Conservation (phyloP, 2,329 filamentous ascomycete species). For the Aspergillus sp. region DNA sequence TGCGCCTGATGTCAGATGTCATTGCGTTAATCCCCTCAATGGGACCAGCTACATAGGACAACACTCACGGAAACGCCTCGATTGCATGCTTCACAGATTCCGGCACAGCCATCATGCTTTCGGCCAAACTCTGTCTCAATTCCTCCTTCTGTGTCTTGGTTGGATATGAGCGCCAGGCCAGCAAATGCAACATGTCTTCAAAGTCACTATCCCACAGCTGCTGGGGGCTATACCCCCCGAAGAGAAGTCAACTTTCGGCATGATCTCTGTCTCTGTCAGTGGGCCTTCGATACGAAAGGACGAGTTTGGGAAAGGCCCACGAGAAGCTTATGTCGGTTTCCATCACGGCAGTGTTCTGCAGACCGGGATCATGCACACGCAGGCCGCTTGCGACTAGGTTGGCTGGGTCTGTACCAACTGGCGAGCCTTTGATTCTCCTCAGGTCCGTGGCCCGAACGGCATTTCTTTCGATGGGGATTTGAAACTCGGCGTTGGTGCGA, state of each 20-base stretch:
- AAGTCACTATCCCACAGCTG: slow-evolving; percentile 31
- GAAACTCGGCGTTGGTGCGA: too few relatives aligned
- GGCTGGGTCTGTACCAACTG: too few relatives aligned
- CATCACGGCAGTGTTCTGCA: slow-evolving; percentile 33
- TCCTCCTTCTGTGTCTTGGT: slow-evolving; percentile 17
- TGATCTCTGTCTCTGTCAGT: slow-evolving; percentile 25
- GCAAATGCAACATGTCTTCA: slow-evolving; percentile 32
- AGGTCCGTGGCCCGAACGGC: too few relatives aligned
- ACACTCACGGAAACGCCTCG: slow-evolving; percentile 23
- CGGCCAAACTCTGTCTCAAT: slow-evolving; percentile 18
- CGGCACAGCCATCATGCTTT: slow-evolving; percentile 22
- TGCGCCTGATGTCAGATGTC: slow-evolving; percentile 10
- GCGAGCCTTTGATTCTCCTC: too few relatives aligned
- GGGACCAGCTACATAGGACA: neutral
- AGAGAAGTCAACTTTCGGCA: slow-evolving; percentile 25
- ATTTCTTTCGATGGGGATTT: too few relatives aligned
- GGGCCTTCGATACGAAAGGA: accelerated
- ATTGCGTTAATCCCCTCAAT: neutral
- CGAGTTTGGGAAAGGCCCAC: slow-evolving; percentile 14
- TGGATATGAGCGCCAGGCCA: slow-evolving; percentile 30
- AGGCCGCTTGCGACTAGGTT: slow-evolving; percentile 18
- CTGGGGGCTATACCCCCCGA: slow-evolving; percentile 28
- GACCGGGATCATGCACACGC: slow-evolving; percentile 33
- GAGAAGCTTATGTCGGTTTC: slow-evolving; percentile 31
- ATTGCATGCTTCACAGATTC: slow-evolving; percentile 22